A percentile compares a stretch with the other conserved stretches of the same genome.
These are phyloP conservation scores for Dothistroma pini DNA, from an alignment of 2,329 filamentous ascomycete genomes.

Conservation along the genomic window DNA sequence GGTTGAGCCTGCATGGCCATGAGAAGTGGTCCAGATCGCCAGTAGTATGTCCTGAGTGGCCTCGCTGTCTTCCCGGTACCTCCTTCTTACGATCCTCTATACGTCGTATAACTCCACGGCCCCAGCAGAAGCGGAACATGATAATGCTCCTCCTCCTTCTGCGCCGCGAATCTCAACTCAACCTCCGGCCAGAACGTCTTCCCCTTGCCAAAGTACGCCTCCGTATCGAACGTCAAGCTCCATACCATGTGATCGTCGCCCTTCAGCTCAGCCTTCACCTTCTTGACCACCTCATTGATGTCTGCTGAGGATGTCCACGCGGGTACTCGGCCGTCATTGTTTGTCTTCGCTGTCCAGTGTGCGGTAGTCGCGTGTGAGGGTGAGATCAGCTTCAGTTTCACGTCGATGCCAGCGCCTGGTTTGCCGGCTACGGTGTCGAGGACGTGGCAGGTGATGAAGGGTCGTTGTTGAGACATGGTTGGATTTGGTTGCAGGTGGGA, in stretches of 20 bases:
- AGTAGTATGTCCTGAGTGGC: no score
- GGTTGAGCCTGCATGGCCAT: no score
- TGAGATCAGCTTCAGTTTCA: constrained; percentile 55
- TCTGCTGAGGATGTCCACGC: constrained; percentile 56
- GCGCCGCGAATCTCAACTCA: constrained; percentile 52
- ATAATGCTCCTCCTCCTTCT: constrained; percentile 58
- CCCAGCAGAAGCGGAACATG: constrained; percentile 75
- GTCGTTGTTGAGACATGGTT: constrained; percentile 26
- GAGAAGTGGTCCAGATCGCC: no score
- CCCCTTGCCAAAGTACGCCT: constrained; percentile 62
- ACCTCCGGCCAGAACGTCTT: constrained; percentile 58
- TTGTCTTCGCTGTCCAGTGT: constrained; percentile 64
- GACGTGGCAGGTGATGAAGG: constrained; percentile 78
- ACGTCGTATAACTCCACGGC: constrained; percentile 78
- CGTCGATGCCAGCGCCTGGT: constrained; percentile 63
- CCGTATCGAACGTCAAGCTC: constrained; percentile 70
- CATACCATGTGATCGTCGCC: constrained; percentile 53
- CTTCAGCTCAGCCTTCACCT: constrained; percentile 30
- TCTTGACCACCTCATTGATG: constrained; percentile 38
- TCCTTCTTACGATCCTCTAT: constrained; percentile 64
- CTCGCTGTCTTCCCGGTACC: not conserved
- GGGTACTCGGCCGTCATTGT: constrained; percentile 71
- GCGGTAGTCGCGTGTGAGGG: constrained; percentile 36
- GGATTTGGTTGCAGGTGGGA: constrained; percentile 11
- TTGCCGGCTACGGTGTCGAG: constrained; percentile 75